Evolutionary conservation across 176 grass and related monocot genomes (phyloP), one percentile per base, ranked within the genome.

Genomic region (Raddia guianensis): DNA sequence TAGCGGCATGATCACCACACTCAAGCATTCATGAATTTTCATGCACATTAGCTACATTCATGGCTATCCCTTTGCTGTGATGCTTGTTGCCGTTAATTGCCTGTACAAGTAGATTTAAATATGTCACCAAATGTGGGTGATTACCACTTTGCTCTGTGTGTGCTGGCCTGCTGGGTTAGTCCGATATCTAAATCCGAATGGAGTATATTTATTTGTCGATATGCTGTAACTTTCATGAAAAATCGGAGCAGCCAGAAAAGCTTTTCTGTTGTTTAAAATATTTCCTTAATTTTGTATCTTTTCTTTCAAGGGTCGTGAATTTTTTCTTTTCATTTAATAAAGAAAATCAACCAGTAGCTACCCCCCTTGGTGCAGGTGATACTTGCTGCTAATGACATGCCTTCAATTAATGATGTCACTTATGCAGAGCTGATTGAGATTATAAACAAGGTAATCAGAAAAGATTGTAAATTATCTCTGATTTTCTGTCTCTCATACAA

Each of bases 321-420:
- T 15, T 73, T 37, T 83, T 65, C 12, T 63, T 70, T 76, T 80
- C 66, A 63, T 12, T 6, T 90, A 66, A 6, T 79, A 68, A 80
- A 73, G 61, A 75, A 73, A 68, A 60, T 72, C 43, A 77, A 43
- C 62, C 68, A 67, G 54, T 51, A 70, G 9, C 4, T 68, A 70
- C 49, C 32, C 27, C 27, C 27, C 50, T 82, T 67, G 67, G 3
- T 87, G 50, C 81, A 99, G 92, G 92, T 95, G 75, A 83, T 99
- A 93, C 93, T 99, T 86, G 90, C 96, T 79, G 92, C 92, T 46
- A 95, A 99, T 68, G 96, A 99, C 68, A 88, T 93, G 92, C 92
- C 92, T 79, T 99, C 96, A 10, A 99, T 95, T 72, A 99, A 93
- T 83, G 96, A 95, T 66, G 58, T 99, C n/a, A 95, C 92, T 4